Conservation (phyloP, 1,284 basidiomycete genomes). For the Chalciporus piperatoides region DNA sequence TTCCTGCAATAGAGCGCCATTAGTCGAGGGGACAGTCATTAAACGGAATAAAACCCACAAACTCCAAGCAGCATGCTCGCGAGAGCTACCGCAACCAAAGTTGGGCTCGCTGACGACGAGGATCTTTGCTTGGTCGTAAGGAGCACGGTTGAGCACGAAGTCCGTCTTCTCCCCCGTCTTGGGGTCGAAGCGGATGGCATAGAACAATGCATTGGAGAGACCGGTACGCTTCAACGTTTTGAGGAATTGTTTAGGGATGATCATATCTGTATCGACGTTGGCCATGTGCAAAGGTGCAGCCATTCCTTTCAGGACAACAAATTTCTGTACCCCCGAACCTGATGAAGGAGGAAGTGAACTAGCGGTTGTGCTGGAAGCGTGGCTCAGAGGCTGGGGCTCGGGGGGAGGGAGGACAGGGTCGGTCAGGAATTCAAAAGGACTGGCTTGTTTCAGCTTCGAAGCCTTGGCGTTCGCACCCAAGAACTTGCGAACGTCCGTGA, state of each 20-base stretch:
- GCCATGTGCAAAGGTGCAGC: slow-evolving; percentile 88
- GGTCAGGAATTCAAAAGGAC: slow-evolving; percentile 72
- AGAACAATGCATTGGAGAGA: slow-evolving; percentile 87
- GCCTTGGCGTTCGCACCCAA: slow-evolving; percentile 50
- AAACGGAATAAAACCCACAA: slow-evolving; percentile 52
- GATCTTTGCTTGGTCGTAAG: slow-evolving; percentile 79
- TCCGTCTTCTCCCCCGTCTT: slow-evolving; percentile 79
- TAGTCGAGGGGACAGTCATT: slow-evolving; percentile 4
- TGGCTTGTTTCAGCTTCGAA: slow-evolving; percentile 64
- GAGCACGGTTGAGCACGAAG: slow-evolving; percentile 86
- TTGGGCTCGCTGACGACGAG: slow-evolving; percentile 88
- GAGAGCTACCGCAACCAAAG: slow-evolving; percentile 93
- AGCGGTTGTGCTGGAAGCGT: slow-evolving; percentile 32
- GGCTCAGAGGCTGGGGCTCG: slow-evolving; percentile 43
- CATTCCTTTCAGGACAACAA: slow-evolving; percentile 79
- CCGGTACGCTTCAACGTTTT: slow-evolving; percentile 95
- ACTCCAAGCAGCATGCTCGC: slow-evolving; percentile 96
- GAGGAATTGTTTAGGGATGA: slow-evolving; percentile 95
- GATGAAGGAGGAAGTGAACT: slow-evolving; percentile 48
- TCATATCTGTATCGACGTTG: slow-evolving; percentile 97
- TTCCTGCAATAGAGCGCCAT: slow-evolving; percentile 48
- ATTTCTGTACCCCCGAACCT: slow-evolving; percentile 70
- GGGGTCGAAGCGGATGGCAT: slow-evolving; percentile 77
- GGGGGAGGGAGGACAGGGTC: slow-evolving; percentile 72
- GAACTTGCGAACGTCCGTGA: slow-evolving; percentile 88